These are phyloP conservation scores for Claviceps digitariae DNA, from an alignment of 2,329 filamentous ascomycete genomes.

Conservation along the genomic window DNA sequence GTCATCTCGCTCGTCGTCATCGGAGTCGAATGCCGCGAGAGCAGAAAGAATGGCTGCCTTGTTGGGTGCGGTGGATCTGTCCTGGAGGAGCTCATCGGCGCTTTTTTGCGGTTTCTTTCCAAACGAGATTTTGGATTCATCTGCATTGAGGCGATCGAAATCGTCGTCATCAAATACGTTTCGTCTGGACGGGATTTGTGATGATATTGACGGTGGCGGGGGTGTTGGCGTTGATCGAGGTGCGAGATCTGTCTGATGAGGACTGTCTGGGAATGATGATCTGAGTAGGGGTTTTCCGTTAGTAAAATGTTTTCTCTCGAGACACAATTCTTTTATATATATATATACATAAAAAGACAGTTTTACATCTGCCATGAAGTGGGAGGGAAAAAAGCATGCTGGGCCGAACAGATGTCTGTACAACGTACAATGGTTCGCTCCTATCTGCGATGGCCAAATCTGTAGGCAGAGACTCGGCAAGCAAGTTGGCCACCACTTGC, in stretches of 20 bases:
- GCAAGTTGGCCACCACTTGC: slow-evolving; percentile 64
- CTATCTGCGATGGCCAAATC: slow-evolving; percentile 53
- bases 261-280: slow-evolving; percentile 13
- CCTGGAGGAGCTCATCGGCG: slow-evolving; percentile 58
- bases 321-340: no score
- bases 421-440: slow-evolving; percentile 45
- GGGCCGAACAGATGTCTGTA: background rate
- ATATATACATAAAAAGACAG: no score
- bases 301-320: slow-evolving; percentile 7
- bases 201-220: slow-evolving; percentile 10
- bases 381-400: background rate
- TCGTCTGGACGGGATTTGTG: slow-evolving; percentile 39
- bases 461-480: slow-evolving; percentile 62
- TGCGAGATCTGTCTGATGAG: slow-evolving; percentile 28
- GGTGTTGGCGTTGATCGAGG: slow-evolving; percentile 43
- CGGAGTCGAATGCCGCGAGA: slow-evolving; percentile 76
- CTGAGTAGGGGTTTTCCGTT: slow-evolving; percentile 11
- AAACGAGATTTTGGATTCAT: slow-evolving; percentile 58
- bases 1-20: slow-evolving; percentile 94
- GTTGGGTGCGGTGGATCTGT: slow-evolving; percentile 50
- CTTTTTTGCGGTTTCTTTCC: slow-evolving; percentile 55
- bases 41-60: slow-evolving; percentile 84
- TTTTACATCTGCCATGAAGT: background rate
- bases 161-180: slow-evolving; percentile 75
- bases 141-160: slow-evolving; percentile 56